These are phyloP conservation scores for Chiua sp. DNA, from an alignment of 1,284 basidiomycete genomes.

Conservation along the genomic window DNA sequence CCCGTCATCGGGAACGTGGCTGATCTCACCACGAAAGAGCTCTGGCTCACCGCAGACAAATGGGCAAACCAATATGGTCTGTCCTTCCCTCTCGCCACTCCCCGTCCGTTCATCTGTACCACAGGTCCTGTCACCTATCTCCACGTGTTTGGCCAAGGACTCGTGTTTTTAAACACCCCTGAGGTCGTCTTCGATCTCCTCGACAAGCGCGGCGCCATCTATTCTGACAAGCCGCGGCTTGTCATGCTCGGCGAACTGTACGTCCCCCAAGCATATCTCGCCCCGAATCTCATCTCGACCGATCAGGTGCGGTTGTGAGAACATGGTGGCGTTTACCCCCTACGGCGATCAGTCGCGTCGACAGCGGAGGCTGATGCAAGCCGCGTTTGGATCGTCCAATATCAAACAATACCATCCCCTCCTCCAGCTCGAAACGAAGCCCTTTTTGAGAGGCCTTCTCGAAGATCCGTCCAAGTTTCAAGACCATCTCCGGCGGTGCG, in stretches of 20 bases:
- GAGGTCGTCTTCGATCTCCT: conserved; percentile 65
- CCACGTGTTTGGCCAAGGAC: conserved; percentile 65
- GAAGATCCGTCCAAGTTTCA: conserved; percentile 47
- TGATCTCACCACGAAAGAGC: conserved; percentile 61
- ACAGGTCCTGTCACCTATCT: conserved; percentile 69
- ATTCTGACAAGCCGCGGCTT: conserved; percentile 71
- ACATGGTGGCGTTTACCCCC: conserved; percentile 75
- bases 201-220: conserved; percentile 69
- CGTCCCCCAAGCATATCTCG: conserved; percentile 20
- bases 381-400: conserved; percentile 57
- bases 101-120: too few relatives aligned
- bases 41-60: conserved; percentile 54
- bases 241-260: conserved; percentile 70
- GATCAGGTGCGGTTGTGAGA: conserved; percentile 63
- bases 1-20: conserved; percentile 67
- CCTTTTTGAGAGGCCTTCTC: conserved; percentile 53
- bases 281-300: conserved; percentile 6
- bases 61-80: conserved; percentile 59
- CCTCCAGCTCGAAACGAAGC: conserved; percentile 56
- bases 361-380: conserved; percentile 67
- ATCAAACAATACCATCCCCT: conserved; percentile 65
- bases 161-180: conserved; percentile 67
- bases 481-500: conserved; percentile 47
- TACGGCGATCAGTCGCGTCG: conserved; percentile 67
- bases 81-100: conserved; percentile 17